Evolutionary conservation across 1,284 basidiomycete species (phyloP), one percentile per base, ranked within the genome.

Genomic region (Athelia sp.): DNA sequence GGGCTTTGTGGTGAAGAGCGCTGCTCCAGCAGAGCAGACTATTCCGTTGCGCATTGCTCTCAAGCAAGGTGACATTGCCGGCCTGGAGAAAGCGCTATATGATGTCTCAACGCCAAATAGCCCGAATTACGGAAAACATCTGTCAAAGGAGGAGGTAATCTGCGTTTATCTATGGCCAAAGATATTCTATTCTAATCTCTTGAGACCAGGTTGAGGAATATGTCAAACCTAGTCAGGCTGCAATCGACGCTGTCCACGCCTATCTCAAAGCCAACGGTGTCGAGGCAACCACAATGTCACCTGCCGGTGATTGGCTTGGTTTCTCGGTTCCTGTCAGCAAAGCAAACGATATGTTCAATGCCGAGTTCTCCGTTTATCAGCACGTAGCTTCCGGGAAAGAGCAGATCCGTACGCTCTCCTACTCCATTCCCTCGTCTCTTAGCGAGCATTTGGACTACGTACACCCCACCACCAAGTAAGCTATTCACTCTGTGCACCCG

Each of bases 81-180:
- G 69, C n/a, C 61, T 76, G 29, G 57, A 73, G 23, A 54, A 62
- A 8, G 54, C 65, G 0, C 62, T 78, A 32, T 69, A 71, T 49
- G 68, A 71, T 51, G 71, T 78, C 48, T 74, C 74, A 51, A 69
- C 75, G 49, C 78, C 78, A 8, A 50, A 52, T 0, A 70, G 69
- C 52, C 49, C 59, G 29, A 65, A 62, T 62, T 79, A 79, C 54
- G 75, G 78, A 24, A 62, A 69, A 43, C 74, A 76, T 54, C 66
- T 79, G n/a, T 69, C 70, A 24, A 68, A 68, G 45, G 68, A 73
- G 21, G 63, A 78, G 46, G 75, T 79, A 2, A 4, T 22, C 26
- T 4, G 26, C 26, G 6, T 6, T 6, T 29, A 6, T 29, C 26
- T 4, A 4, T 6, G 4, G 6, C 13, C 26, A 4, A 29, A 13